Base-by-base conservation (phyloP, 1,284 basidiomycete genomes). In the Meripilus lineatus region DNA sequence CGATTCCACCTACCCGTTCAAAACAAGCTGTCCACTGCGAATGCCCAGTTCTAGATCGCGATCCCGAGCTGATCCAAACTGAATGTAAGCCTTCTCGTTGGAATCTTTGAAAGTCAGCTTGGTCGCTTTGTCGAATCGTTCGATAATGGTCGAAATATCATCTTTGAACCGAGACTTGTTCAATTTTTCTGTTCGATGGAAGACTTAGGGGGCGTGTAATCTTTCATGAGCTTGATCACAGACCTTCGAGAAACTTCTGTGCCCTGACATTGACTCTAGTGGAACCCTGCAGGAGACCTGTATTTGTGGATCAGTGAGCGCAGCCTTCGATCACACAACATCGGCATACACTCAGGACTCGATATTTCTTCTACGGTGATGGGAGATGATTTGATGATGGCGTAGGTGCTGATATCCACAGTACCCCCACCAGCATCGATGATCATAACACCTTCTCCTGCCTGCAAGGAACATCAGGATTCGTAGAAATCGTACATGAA, bases 351-450 rank as follows among this genome's bases (percentile, higher is more conserved):
- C 44, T 67, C 64, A 1, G 72, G 52, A 11, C 63, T 54, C 0
- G 66, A 60, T 15, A 64, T 58, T 49, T 74, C 71, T 40, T 72
- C 63, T 3, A 72, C 56, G 37, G 42, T 26, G 15, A 57, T 14
- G 2, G 58, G 47, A 2, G 47, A 17, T n/a, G 48, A 44, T 1
- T 53, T 51, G 0, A 56, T 49, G 53, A 67, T 44, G 49, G 52
- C 59, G 50, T 78, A 79, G 6, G 74, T 66, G 49, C 73, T 75
- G 36, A 80, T 55, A 42, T 80, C 77, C 5, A 79, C 58, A 0
- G 75, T 79, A 1, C 77, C 77, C 33, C 77, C 76, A 2, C 77
- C 77, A 1, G 75, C 76, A 51, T 80, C 77, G 15, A 81, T 69
- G 20, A 82, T 66, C 18, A 77, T 61, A 4, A 79, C 64, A 0